These are phyloP conservation scores for Aegilops longissima DNA, from an alignment of 176 grass and related monocot species.

Conservation along the genomic window DNA sequence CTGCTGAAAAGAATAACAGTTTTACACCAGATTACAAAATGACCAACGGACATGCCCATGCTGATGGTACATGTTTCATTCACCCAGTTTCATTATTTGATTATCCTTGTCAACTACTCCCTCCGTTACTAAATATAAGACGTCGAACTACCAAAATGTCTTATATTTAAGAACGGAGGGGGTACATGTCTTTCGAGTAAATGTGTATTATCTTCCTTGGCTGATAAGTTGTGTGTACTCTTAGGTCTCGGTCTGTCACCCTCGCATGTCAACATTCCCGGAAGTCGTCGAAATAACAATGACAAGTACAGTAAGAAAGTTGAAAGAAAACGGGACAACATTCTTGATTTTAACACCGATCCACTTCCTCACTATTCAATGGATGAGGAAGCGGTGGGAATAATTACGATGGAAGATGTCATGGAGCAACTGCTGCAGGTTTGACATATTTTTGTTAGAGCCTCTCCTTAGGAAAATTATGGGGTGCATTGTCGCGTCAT, in stretches of 20 bases:
- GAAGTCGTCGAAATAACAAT: constrained; percentile 54
- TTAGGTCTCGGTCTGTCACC: constrained; percentile 59
- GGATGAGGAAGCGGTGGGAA: constrained; percentile 93
- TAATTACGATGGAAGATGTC: constrained; percentile 99
- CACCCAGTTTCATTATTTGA: constrained; percentile 19
- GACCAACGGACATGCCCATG: constrained; percentile 42
- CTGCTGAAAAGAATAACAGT: constrained; percentile 53
- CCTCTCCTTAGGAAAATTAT: not conserved
- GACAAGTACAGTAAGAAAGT: constrained; percentile 65
- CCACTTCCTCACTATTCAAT: constrained; percentile 74
- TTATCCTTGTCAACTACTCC: not conserved
- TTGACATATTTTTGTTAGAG: constrained; percentile 19
- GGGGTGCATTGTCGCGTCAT: not conserved
- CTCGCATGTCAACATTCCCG: constrained; percentile 26
- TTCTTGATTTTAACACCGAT: constrained; percentile 91
- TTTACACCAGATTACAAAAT: constrained; percentile 51
- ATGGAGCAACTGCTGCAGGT: constrained; percentile 98
- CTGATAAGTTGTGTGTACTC: constrained; percentile 49
- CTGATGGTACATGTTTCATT: constrained; percentile 47
- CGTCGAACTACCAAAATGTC: not conserved
- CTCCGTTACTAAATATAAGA: too few species aligned
- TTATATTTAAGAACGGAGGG: too few species aligned
- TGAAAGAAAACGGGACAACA: constrained; percentile 65
- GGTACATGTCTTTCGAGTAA: constrained; percentile 19
- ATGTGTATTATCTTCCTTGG: constrained; percentile 24